Percentiles rank a stretch among this genome's conserved stretches.
Conservation (phyloP, 257 asterid species). For the Ajuga chamaepitys region DNA sequence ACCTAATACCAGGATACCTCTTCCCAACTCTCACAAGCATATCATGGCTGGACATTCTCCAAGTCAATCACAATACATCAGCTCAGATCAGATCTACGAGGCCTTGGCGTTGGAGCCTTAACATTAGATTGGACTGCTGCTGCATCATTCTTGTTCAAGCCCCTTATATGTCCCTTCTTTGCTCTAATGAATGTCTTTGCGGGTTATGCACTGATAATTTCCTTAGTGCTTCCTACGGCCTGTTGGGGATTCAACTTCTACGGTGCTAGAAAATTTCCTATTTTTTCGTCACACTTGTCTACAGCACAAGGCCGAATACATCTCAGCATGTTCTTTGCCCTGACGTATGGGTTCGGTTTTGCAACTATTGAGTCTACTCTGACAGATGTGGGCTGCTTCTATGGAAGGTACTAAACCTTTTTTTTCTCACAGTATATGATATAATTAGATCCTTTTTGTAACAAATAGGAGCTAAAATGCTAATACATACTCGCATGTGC, state of each 20-base stretch:
- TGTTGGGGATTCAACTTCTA: conserved; percentile 80
- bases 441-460: not conserved
- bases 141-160: conserved; percentile 76
- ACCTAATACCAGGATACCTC: conserved; percentile 72
- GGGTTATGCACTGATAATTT: conserved; percentile 60
- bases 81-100: conserved; percentile 76
- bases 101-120: conserved; percentile 78
- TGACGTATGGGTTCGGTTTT: conserved; percentile 78
- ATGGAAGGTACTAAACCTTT: conserved; percentile 61
- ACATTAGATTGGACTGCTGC: conserved; percentile 78
- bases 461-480: too few relatives aligned
- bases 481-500: too few relatives aligned
- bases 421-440: not conserved
- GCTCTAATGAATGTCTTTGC: conserved; percentile 61
- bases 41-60: conserved; percentile 79
- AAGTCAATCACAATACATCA: conserved; percentile 88
- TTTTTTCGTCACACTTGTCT: conserved; percentile 81
- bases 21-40: conserved; percentile 76
- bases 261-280: conserved; percentile 63
- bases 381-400: conserved; percentile 69
- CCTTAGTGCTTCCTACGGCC: conserved; percentile 51
- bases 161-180: conserved; percentile 81
- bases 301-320: conserved; percentile 71
- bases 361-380: conserved; percentile 85
- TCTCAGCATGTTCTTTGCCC: conserved; percentile 81